A percentile compares a stretch with the other conserved stretches of the same genome.
These are phyloP conservation scores for Suillus sp. DNA, from an alignment of 768 basidiomycete species.

Conservation along the genomic window DNA sequence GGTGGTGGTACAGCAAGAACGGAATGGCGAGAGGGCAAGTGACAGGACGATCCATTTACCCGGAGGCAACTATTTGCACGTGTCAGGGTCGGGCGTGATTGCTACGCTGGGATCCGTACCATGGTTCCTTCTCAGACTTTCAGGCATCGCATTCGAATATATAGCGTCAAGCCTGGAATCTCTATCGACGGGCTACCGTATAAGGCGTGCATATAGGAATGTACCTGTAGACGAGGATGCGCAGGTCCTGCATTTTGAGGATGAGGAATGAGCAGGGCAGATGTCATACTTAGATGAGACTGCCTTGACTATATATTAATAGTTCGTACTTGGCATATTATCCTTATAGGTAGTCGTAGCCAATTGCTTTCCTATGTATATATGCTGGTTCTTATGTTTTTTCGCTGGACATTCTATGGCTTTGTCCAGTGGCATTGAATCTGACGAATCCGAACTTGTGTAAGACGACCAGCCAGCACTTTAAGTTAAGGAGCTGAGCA, in stretches of 20 bases:
- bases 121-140: conserved; percentile 83
- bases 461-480: too few species aligned
- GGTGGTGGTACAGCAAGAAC: conserved; percentile 82
- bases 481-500: too few species aligned
- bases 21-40: conserved; percentile 76
- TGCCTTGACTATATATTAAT: background rate
- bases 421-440: background rate
- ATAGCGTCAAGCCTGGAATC: conserved; percentile 51
- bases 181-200: conserved; percentile 40
- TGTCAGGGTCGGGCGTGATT: conserved; percentile 49
- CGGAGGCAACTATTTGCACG: conserved; percentile 42
- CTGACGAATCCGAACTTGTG: too few species aligned
- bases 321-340: background rate
- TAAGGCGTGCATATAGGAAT: conserved; percentile 71
- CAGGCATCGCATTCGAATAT: conserved; percentile 72
- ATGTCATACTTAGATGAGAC: background rate
- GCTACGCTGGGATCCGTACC: conserved; percentile 86
- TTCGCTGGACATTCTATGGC: background rate
- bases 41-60: conserved; percentile 77
- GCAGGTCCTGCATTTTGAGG: conserved; percentile 81
- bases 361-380: conserved; percentile 1
- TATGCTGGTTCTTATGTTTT: background rate
- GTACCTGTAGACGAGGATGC: conserved; percentile 87
- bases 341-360: too few species aligned
- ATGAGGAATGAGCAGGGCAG: conserved; percentile 54